These are phyloP conservation scores for Chromera velia DNA, from an alignment of 73 alveolate genomes.

Conservation along the genomic window DNA sequence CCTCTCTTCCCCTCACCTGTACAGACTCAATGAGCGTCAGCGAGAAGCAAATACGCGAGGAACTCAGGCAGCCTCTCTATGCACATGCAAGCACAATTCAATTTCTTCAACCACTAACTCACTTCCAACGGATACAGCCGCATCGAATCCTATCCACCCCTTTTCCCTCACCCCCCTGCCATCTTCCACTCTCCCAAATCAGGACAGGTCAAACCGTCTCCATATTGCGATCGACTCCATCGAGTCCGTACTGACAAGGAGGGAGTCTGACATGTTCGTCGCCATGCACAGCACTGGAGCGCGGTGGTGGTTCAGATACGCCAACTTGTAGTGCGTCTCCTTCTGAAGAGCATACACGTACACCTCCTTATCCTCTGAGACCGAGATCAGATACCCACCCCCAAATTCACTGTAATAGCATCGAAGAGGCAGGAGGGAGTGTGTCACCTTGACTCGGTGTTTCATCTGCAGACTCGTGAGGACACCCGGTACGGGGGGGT, in stretches of 20 bases:
- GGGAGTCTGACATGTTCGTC: constrained; percentile 11
- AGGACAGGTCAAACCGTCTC: constrained; percentile 9
- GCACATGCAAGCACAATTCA: too few species aligned
- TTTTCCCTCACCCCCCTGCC: too few species aligned
- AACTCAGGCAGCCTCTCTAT: too few species aligned
- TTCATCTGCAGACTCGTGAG: constrained; percentile 26
- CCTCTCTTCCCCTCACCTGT: too few species aligned
- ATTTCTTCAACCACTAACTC: too few species aligned
- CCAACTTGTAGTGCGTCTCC: constrained; percentile 40
- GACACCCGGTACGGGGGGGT: not conserved
- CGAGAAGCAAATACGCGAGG: too few species aligned
- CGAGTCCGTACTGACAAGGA: constrained; percentile 30
- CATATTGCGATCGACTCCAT: constrained; percentile 25
- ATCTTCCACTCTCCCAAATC: too few species aligned
- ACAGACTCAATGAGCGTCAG: too few species aligned
- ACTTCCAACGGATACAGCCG: too few species aligned
- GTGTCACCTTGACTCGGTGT: constrained; percentile 21
- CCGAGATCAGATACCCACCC: constrained; percentile 34
- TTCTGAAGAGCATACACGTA: constrained; percentile 23
- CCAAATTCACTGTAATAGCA: constrained; percentile 22
- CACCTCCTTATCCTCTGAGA: constrained; percentile 36
- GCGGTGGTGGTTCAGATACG: constrained; percentile 19
- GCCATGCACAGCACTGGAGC: not conserved
- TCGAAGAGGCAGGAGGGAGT: constrained; percentile 40
- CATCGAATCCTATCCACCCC: too few species aligned